Conservation (phyloP, 257 asterid genomes). For the Solanum clarkiae region DNA sequence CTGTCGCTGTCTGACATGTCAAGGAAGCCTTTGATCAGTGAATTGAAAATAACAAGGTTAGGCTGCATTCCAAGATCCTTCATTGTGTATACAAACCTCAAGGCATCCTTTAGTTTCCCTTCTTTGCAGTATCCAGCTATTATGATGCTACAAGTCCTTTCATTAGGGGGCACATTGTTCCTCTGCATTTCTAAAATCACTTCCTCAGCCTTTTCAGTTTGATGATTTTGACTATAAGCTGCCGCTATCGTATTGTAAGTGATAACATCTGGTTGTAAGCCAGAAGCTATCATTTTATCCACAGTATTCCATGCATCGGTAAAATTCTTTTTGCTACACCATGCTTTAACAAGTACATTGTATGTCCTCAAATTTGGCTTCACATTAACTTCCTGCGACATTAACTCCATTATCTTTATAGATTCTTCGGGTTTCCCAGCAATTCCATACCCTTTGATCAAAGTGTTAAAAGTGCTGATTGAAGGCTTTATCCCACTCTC, state of each 20-base stretch:
- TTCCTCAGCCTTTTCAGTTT: constrained; percentile 33
- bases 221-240: constrained; percentile 41
- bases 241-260: constrained; percentile 52
- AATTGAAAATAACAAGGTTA: constrained; percentile 42
- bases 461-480: constrained; percentile 47
- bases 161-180: constrained; percentile 41
- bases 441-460: constrained; percentile 65
- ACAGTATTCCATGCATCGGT: constrained; percentile 44
- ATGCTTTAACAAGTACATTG: constrained; percentile 52
- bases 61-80: constrained; percentile 44
- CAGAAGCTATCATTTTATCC: constrained; percentile 36
- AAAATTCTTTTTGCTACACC: constrained; percentile 43
- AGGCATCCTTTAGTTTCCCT: constrained; percentile 45
- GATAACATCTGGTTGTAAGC: constrained; percentile 39
- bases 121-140: constrained; percentile 58
- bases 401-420: constrained; percentile 31
- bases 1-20: constrained; percentile 37
- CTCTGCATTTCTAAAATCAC: constrained; percentile 51
- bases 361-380: constrained; percentile 53
- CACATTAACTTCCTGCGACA: constrained; percentile 34
- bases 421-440: constrained; percentile 66
- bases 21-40: constrained; percentile 55
- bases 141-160: constrained; percentile 54
- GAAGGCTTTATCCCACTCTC: constrained; percentile 45
- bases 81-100: constrained; percentile 48